Conservation (phyloP, 208 protist species). For the Acanthamoeba pearcei region DNA sequence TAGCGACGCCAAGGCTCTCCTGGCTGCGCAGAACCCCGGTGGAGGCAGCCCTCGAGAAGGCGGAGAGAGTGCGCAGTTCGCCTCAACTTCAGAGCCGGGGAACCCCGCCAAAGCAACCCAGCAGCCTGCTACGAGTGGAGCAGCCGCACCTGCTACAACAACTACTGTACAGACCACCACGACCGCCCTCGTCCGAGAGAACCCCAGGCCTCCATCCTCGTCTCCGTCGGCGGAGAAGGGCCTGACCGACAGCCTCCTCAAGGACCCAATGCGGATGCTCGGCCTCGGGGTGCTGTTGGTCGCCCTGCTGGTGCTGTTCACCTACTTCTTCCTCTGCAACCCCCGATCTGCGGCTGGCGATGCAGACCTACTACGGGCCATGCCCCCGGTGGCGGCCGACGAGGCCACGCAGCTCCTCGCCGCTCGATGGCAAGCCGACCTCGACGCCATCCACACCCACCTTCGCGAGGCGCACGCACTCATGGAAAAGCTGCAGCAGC, state of each 20-base stretch:
- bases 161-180: neutral
- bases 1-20: neutral
- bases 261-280: conserved; percentile 6
- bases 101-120: neutral
- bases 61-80: neutral
- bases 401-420: conserved; percentile 26
- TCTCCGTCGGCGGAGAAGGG: neutral
- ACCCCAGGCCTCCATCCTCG: neutral
- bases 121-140: neutral
- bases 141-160: neutral
- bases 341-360: too few species aligned
- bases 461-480: conserved; percentile 16
- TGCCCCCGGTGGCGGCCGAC: neutral
- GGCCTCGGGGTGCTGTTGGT: neutral
- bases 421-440: conserved; percentile 27
- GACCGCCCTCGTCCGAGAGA: neutral
- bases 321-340: conserved; percentile 26
- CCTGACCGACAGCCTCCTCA: neutral
- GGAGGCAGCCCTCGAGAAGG: neutral
- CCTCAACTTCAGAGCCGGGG: neutral
- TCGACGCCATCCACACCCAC: conserved; percentile 30
- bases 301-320: neutral
- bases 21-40: neutral
- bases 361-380: neutral
- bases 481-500: conserved; percentile 24